Evolutionary conservation across 2,329 filamentous ascomycete species (phyloP), one percentile per base, ranked within the genome.

Genomic region (Ustilaginoidea virens): DNA sequence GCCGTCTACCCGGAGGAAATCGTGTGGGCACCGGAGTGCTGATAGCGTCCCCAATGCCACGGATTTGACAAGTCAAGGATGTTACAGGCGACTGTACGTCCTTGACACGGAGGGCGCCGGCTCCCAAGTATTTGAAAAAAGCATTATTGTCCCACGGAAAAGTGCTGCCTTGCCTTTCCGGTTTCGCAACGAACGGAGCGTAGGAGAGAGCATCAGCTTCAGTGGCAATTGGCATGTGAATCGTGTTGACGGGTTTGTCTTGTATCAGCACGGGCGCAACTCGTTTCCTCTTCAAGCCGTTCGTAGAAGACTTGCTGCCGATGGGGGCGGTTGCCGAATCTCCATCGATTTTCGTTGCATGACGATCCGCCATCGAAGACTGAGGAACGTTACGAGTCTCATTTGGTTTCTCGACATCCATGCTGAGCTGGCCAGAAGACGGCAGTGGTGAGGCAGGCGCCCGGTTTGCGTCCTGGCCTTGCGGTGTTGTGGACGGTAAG

Each of bases 1-100:
- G 39, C 23, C 59, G 54, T 18, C 54, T 58, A 0, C 63, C 66
- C 5, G 47, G 45, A 2, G 61, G 55, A 1, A 61, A 40, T 2
- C 32, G 30, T 9, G 42, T 44, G 14, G 37, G 40, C 9, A 35
- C 28, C 4, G 39, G 22, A 17, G 39, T 45, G 12, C 35, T 34
- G 31, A 61, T 56, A 4, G 32, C 31, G 5, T 39, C 32, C 4
- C 34, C 33, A 2, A 32, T 29, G 10, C 44, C 39, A 12, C 38
- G 13, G 15, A 48, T 13, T 14, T 40, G 34, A 9, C 39, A 40
- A 25, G 43, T 46, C 5, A 51, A 28, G 13, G 27, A 9, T 9
- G 27, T 36, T 3, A n/a, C 5, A 5, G 43, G 27, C 9, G 45
- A 45, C 27, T 33, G 41, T 16, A 54, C 38, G 12, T 33, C 29